Evolutionary conservation across 2,329 filamentous ascomycete genomes (phyloP), one percentile per base, ranked within the genome.

Genomic region (Fusarium phyllophilum): DNA sequence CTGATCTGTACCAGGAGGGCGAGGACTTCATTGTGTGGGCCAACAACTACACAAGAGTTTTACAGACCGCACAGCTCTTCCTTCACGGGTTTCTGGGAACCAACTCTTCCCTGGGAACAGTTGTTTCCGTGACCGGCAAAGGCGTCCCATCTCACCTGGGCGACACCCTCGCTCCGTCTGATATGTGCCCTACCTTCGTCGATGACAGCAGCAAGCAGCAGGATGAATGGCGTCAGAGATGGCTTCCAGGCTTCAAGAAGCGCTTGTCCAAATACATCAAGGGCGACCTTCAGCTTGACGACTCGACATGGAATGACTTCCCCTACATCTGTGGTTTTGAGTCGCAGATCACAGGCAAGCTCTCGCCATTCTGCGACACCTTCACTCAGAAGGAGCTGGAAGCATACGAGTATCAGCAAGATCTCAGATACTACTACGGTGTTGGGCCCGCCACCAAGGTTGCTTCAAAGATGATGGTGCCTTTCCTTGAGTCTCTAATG

Each of bases 301-400:
- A 86, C 38, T 81, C 80, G 4, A 89, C 92, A 65, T 83, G 91
- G 46, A 83, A 82, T 13, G 86, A 87, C 49, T 90, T 93, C 56
- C 90, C 90, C 0, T 92, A 93, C 74, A 84, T 93, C n/a, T 94
- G 91, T 74, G 91, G 90, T 8, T 93, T 92, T 67, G 91, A 94
- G 76, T 90, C 87, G 7, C 91, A 93, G 75, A 92, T 93, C 72
- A 89, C 85, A 0, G 91, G 91, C 3, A 82, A 81, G 5, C 79
- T 89, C 8, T 92, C 89, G 9, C 89, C 90, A 0, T 93, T 89
- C 83, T 93, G 91, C 78, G 83, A 83, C 57, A 84, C 91, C 22
- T 90, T 92, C 75, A 90, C 87, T 7, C 84, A 91, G 39, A 83
- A 89, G 6, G 91, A 93, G 79, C 84, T 92, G 62, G 83, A 86